These are phyloP conservation scores for Dalechampia spathulata DNA, from an alignment of 441 rosid genomes.

Conservation along the genomic window DNA sequence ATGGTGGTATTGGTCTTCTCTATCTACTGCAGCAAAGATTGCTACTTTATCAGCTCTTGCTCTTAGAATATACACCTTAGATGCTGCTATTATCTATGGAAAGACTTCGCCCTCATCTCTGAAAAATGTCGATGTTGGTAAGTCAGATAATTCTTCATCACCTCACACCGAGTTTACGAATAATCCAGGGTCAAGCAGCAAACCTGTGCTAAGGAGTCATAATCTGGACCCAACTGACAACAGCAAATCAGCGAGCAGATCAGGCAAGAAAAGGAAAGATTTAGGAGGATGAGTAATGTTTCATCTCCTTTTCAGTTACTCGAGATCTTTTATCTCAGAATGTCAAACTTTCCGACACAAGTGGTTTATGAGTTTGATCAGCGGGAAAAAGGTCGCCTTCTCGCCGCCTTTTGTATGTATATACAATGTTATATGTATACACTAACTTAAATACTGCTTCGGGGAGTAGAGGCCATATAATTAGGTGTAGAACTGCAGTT, in stretches of 20 bases:
- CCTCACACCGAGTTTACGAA: slow-evolving; percentile 6
- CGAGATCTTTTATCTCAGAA: neutral
- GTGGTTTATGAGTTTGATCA: neutral
- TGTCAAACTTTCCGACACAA: neutral
- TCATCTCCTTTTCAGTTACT: neutral
- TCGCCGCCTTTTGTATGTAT: too few relatives aligned
- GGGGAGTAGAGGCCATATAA: slow-evolving; percentile 12
- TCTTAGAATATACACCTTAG: slow-evolving; percentile 41
- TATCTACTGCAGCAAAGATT: slow-evolving; percentile 38
- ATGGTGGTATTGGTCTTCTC: slow-evolving; percentile 61
- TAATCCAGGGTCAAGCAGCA: slow-evolving; percentile 12
- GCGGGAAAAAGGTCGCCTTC: too few relatives aligned
- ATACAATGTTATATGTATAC: slow-evolving; percentile 6
- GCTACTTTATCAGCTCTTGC: slow-evolving; percentile 48
- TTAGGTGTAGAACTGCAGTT: slow-evolving; percentile 11
- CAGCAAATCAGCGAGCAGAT: slow-evolving; percentile 27
- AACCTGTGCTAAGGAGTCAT: slow-evolving; percentile 14
- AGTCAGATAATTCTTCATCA: slow-evolving; percentile 6
- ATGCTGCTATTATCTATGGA: slow-evolving; percentile 46
- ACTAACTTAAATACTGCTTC: slow-evolving; percentile 18
- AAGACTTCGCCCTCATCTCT: slow-evolving; percentile 14
- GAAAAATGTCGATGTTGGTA: slow-evolving; percentile 11
- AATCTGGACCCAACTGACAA: slow-evolving; percentile 21
- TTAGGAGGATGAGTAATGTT: slow-evolving; percentile 16
- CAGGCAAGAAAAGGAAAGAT: slow-evolving; percentile 40